A percentile compares a stretch with the other conserved stretches of the same genome.
Conservation (phyloP, 768 basidiomycete genomes). For the Rhodotorula babjevae region DNA sequence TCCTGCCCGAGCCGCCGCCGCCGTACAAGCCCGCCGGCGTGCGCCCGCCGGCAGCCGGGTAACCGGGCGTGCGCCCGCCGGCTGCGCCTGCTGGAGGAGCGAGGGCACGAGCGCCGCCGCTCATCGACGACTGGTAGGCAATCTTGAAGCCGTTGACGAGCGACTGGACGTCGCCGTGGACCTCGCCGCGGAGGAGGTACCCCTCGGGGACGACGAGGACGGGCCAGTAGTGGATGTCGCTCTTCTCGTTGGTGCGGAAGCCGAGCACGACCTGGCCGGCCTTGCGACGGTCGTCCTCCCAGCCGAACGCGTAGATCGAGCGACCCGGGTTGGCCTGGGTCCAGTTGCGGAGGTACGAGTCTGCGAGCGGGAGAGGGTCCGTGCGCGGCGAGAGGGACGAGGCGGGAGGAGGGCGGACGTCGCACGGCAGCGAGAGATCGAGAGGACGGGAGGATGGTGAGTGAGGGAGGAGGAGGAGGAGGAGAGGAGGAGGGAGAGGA, state of each 20-base stretch:
- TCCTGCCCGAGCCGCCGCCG: background rate
- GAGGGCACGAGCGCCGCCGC: no score
- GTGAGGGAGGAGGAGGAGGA: no score
- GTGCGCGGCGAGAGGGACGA: no score
- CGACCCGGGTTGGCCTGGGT: constrained; percentile 88
- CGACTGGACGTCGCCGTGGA: constrained; percentile 19
- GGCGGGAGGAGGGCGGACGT: no score
- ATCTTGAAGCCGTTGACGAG: constrained; percentile 35
- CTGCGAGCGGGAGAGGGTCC: constrained; percentile 52
- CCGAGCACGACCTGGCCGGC: constrained; percentile 91
- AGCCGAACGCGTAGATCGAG: constrained; percentile 86
- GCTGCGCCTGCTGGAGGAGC: no score
- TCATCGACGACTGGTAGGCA: no score
- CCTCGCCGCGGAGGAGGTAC: constrained; percentile 19
- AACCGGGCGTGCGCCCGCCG: background rate
- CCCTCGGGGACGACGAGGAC: constrained; percentile 48
- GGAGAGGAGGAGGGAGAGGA: no score
- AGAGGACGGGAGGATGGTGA: no score
- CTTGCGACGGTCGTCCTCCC: constrained; percentile 68
- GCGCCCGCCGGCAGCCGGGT: background rate
- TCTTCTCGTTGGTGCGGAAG: constrained; percentile 87
- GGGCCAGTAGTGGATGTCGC: constrained; percentile 83
- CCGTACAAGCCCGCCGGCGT: background rate
- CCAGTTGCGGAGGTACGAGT: constrained; percentile 79
- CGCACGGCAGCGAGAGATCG: no score